These are phyloP conservation scores for Nemania bipapillata DNA, from an alignment of 2,329 filamentous ascomycete species.

Conservation along the genomic window DNA sequence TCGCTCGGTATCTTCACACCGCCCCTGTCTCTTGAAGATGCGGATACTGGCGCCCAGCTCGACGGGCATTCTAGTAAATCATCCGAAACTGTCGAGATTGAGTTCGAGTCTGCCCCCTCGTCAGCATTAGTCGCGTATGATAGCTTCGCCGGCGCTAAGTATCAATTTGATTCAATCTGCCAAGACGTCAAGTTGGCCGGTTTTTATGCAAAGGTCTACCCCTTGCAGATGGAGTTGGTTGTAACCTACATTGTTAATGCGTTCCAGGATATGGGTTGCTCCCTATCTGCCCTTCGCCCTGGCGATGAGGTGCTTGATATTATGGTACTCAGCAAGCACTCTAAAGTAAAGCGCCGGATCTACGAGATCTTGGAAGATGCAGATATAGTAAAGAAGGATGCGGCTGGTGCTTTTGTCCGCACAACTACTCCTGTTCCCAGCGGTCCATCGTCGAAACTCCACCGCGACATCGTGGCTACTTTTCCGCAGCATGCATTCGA, in stretches of 20 bases:
- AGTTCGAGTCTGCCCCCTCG: too few species aligned
- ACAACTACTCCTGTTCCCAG: neutral
- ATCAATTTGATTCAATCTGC: neutral
- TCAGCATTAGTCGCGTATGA: neutral
- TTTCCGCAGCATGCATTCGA: neutral
- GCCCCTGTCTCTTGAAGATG: neutral
- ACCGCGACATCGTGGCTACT: neutral
- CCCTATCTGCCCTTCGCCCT: neutral
- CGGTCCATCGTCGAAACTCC: neutral
- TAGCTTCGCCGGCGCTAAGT: neutral
- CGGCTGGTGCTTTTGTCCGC: neutral
- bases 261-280: neutral
- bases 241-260: neutral
- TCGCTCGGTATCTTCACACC: neutral
- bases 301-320: neutral
- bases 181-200: neutral
- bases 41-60: neutral
- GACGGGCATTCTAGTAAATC: neutral
- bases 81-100: neutral
- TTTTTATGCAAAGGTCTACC: neutral
- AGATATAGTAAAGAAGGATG: neutral
- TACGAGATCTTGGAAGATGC: neutral
- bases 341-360: neutral
- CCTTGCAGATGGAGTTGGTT: neutral
- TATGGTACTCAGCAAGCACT: neutral